These are phyloP conservation scores for Fonsecaea monophora DNA, from an alignment of 2,329 filamentous ascomycete species.

Conservation along the genomic window DNA sequence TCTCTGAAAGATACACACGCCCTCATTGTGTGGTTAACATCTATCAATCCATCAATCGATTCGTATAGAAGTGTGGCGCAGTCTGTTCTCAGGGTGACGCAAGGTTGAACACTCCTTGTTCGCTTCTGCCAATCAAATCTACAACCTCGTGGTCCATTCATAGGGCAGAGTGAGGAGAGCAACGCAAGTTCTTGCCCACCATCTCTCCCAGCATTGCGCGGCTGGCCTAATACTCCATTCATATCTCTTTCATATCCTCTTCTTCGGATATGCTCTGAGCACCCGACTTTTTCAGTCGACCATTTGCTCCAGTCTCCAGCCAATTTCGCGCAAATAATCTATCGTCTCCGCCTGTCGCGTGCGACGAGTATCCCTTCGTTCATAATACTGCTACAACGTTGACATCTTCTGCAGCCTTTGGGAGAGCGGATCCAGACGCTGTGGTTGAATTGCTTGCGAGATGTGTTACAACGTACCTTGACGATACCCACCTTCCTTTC, in stretches of 20 bases:
- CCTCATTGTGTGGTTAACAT: background rate
- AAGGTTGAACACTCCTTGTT: background rate
- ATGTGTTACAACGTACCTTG: constrained; percentile 21
- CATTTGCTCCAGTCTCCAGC: background rate
- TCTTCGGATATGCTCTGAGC: background rate
- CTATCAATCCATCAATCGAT: background rate
- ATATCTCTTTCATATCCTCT: background rate
- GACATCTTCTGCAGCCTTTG: background rate
- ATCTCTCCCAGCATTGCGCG: constrained; percentile 14
- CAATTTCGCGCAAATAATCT: constrained; percentile 2
- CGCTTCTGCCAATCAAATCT: background rate
- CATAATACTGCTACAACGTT: background rate
- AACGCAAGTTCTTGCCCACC: constrained; percentile 4
- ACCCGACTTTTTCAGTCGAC: background rate
- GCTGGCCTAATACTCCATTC: background rate
- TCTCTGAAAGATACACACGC: background rate
- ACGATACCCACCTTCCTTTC: background rate
- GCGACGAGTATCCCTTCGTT: background rate
- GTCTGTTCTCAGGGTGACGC: constrained; percentile 2
- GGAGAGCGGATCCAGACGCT: background rate
- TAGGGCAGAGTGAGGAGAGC: constrained; percentile 23
- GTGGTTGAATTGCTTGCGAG: constrained; percentile 3
- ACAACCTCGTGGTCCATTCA: constrained; percentile 9
- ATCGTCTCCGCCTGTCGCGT: background rate
- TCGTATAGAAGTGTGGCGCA: constrained; percentile 7